These are phyloP conservation scores for Drosera spatulata DNA, from an alignment of 179 eudicot genomes.

Conservation along the genomic window DNA sequence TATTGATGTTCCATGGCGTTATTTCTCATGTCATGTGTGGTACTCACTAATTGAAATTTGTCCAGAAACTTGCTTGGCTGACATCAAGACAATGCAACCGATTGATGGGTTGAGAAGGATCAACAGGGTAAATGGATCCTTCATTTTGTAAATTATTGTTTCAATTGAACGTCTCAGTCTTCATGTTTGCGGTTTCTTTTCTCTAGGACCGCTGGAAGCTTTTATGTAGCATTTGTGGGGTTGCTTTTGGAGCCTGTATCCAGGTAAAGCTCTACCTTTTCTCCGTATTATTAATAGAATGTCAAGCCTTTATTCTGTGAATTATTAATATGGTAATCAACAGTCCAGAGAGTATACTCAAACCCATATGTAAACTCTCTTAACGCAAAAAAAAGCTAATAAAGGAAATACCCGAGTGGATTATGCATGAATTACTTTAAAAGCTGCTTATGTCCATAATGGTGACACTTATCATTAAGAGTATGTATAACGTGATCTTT, in stretches of 20 bases:
- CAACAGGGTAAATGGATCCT: slow-evolving; percentile 50
- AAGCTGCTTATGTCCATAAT: too few species aligned
- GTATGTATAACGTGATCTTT: too few species aligned
- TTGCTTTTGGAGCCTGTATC: slow-evolving; percentile 94
- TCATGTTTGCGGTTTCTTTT: neutral
- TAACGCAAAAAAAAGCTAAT: too few species aligned
- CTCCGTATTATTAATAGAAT: too few species aligned
- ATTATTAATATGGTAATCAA: too few species aligned
- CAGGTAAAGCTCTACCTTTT: slow-evolving; percentile 38
- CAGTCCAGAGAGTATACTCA: too few species aligned
- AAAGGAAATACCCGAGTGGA: too few species aligned
- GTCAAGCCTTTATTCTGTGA: too few species aligned
- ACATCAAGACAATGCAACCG: slow-evolving; percentile 95
- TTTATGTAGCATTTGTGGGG: slow-evolving; percentile 82
- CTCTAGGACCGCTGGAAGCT: slow-evolving; percentile 99
- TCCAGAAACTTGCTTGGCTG: slow-evolving; percentile 91
- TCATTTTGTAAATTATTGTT: neutral
- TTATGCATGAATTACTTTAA: too few species aligned
- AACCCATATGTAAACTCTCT: too few species aligned
- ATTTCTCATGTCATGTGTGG: too few species aligned
- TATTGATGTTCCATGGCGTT: neutral
- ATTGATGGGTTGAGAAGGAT: slow-evolving; percentile 81
- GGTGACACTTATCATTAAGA: too few species aligned
- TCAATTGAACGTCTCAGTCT: neutral
- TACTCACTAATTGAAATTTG: slow-evolving; percentile 2